Percentiles rank a stretch among this genome's conserved stretches.
Conservation (phyloP, 257 asterid species). For the Coffea canephora region DNA sequence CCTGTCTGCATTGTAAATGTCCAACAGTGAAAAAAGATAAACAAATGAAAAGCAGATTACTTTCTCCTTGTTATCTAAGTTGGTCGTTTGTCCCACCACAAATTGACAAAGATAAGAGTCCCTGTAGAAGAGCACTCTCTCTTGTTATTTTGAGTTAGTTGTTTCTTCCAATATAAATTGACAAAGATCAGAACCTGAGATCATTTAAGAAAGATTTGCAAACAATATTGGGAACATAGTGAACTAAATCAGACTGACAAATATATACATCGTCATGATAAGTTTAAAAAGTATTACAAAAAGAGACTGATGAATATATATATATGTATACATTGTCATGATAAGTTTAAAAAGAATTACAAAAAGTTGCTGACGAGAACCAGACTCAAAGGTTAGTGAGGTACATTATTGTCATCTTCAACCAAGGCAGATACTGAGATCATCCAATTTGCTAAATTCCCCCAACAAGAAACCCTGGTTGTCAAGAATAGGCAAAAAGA, state of each 20-base stretch:
- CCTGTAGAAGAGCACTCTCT: background rate
- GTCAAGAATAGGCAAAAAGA: conserved; percentile 2
- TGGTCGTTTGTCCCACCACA: no score
- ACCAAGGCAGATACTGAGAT: background rate
- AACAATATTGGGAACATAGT: background rate
- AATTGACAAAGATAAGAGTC: background rate
- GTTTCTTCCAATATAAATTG: no score
- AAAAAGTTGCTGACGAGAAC: background rate
- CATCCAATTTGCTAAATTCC: conserved; percentile 2
- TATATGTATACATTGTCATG: background rate
- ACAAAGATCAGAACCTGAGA: no score
- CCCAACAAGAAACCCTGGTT: conserved; percentile 10
- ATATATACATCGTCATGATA: no score
- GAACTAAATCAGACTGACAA: background rate
- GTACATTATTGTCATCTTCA: background rate
- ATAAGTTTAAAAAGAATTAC: background rate
- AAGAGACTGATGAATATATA: background rate
- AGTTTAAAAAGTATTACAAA: no score
- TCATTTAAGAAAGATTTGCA: background rate
- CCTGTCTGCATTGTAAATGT: background rate
- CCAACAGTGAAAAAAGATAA: background rate
- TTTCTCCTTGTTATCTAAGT: no score
- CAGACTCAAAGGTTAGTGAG: background rate
- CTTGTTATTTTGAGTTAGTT: no score
- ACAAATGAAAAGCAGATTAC: no score